phyloP scores from a whole-genome alignment of 2,329 filamentous ascomycete genomes.

The Monosporascus sp. region DNA sequence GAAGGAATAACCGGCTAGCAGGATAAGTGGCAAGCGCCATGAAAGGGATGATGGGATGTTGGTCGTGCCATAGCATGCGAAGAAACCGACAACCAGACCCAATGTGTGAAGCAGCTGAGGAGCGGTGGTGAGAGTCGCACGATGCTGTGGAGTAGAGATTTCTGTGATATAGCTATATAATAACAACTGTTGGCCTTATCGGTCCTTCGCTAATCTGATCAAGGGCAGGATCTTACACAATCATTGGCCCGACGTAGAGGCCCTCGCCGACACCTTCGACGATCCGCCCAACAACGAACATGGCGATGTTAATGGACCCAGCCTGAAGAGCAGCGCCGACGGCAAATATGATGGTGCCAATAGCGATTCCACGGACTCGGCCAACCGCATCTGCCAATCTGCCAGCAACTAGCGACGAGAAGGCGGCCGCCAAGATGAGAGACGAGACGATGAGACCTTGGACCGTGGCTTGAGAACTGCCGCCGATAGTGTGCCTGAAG shows the following conservation, averaged over 20 bases:
- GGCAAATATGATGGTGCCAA: constrained; percentile 5
- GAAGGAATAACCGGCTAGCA: constrained; percentile 3
- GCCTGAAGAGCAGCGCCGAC: constrained; percentile 8
- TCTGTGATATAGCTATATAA: constrained; percentile 6
- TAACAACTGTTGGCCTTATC: neutral
- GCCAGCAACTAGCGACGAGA: constrained; percentile 7
- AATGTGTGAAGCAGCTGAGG: constrained; percentile 6
- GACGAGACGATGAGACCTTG: constrained; percentile 12
- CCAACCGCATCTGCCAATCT: constrained; percentile 7
- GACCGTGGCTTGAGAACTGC: constrained; percentile 3
- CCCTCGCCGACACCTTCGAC: constrained; percentile 11
- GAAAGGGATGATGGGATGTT: constrained; percentile 1
- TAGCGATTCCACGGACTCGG: constrained; percentile 3
- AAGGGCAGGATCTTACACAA: neutral
- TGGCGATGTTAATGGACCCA: constrained; percentile 4
- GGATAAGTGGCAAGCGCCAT: constrained; percentile 8
- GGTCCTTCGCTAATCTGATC: neutral
- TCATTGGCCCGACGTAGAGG: constrained; percentile 6
- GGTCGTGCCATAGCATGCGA: constrained; percentile 9
- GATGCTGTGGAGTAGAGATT: constrained; percentile 3
- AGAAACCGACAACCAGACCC: constrained; percentile 7
- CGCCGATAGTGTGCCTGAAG: constrained; percentile 5
- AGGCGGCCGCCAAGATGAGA: constrained; percentile 7
- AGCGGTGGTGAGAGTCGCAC: constrained; percentile 4
- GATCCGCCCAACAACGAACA: constrained; percentile 9